A percentile compares a stretch with the other conserved stretches of the same genome.
These are phyloP conservation scores for Pseudocercospora ulei DNA, from an alignment of 2,329 filamentous ascomycete genomes.

Conservation along the genomic window DNA sequence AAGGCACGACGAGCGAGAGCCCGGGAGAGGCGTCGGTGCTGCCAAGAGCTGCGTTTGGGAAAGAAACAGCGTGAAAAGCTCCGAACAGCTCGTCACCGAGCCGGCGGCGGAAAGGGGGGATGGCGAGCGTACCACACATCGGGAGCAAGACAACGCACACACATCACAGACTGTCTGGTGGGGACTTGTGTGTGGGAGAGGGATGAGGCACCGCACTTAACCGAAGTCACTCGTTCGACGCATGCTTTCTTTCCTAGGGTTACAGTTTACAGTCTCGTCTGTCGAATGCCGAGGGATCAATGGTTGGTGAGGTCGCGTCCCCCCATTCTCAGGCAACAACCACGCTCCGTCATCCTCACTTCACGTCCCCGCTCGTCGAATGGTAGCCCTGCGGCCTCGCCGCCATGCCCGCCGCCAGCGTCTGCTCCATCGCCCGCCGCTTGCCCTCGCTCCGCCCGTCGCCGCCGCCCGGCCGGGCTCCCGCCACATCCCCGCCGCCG, in stretches of 20 bases:
- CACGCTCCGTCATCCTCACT: background rate
- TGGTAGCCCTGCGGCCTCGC: conserved; percentile 12
- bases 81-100: background rate
- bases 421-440: conserved; percentile 27
- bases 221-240: conserved; percentile 26
- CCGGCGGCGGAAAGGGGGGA: background rate
- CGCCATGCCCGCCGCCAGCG: conserved; percentile 19
- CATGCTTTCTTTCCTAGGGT: conserved; percentile 17
- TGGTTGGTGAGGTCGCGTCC: background rate
- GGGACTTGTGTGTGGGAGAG: too few species aligned
- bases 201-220: conserved; percentile 15
- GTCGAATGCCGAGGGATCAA: background rate
- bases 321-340: background rate
- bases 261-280: conserved; percentile 3
- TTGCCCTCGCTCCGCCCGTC: conserved; percentile 30
- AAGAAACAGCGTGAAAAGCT: too few species aligned
- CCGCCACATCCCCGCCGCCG: conserved; percentile 28
- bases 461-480: conserved; percentile 15
- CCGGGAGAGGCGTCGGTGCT: too few species aligned
- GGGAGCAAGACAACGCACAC: background rate
- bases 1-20: too few species aligned
- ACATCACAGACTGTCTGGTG: conserved; percentile 1
- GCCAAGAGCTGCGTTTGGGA: too few species aligned
- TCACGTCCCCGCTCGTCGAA: conserved; percentile 10
- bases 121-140: background rate